These are phyloP conservation scores for Aspergillus kassunensis DNA, from an alignment of 495 filamentous ascomycete species.

Conservation along the genomic window DNA sequence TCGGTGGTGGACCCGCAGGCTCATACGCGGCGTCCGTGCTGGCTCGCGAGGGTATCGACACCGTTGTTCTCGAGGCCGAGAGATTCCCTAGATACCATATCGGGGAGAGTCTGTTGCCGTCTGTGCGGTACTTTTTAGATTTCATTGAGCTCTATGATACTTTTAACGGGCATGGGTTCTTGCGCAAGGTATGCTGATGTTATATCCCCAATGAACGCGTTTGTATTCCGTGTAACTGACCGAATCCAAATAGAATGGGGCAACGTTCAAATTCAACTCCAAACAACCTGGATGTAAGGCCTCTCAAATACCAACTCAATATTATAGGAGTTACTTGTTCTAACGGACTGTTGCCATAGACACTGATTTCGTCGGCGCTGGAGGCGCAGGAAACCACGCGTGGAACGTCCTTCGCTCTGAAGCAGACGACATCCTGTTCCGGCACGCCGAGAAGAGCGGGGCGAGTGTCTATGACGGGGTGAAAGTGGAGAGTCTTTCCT, in stretches of 20 bases:
- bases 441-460: constrained; percentile 41
- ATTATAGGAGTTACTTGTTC: too few relatives aligned
- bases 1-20: constrained; percentile 46
- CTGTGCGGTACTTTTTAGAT: constrained; percentile 41
- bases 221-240: too few relatives aligned
- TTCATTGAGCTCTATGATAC: constrained; percentile 45
- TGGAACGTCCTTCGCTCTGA: constrained; percentile 52
- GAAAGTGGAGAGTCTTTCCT: not conserved
- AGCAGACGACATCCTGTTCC: constrained; percentile 44
- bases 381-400: constrained; percentile 34
- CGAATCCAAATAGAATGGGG: constrained; percentile 45
- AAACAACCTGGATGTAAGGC: constrained; percentile 16
- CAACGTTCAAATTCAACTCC: constrained; percentile 41
- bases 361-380: constrained; percentile 42
- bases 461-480: constrained; percentile 34
- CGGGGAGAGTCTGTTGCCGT: constrained; percentile 47
- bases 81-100: constrained; percentile 16
- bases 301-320: too few relatives aligned
- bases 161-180: constrained; percentile 44
- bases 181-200: constrained; percentile 46
- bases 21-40: constrained; percentile 42
- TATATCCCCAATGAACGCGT: too few relatives aligned
- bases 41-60: constrained; percentile 41
- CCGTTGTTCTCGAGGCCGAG: constrained; percentile 30
- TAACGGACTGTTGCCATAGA: constrained; percentile 19